Conservation (phyloP, 2,329 filamentous ascomycete genomes). For the Penicillium sclerotigenum region DNA sequence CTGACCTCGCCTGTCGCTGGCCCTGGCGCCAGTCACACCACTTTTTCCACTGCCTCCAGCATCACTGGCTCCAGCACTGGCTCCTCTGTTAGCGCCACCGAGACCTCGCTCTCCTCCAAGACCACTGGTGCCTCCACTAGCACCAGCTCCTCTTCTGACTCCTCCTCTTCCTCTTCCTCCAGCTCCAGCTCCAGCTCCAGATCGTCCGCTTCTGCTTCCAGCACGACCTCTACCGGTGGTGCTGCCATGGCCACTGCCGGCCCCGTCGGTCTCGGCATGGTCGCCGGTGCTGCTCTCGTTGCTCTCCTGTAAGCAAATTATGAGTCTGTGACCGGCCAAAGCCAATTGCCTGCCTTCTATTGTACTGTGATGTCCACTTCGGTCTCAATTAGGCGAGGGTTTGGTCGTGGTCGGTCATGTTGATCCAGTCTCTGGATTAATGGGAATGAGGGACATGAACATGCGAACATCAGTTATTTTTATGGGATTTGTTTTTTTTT, state of each 20-base stretch:
- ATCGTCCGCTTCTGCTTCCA: constrained; percentile 6
- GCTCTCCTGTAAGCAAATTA: constrained; percentile 40
- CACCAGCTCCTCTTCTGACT: constrained; percentile 4
- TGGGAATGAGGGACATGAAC: constrained; percentile 21
- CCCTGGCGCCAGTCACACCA: constrained; percentile 26
- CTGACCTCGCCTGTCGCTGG: constrained; percentile 30
- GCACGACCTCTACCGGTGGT: constrained; percentile 29
- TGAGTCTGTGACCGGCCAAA: neutral
- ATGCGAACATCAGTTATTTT: constrained; percentile 15
- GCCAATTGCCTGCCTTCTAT: neutral
- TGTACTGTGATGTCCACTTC: neutral
- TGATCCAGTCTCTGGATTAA: neutral
- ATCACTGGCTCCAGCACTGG: constrained; percentile 18
- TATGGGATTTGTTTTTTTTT: neutral
- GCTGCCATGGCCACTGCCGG: constrained; percentile 38
- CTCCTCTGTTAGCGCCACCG: constrained; percentile 11
- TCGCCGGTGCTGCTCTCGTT: constrained; percentile 44
- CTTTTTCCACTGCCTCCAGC: constrained; percentile 18
- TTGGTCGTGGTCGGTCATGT: neutral
- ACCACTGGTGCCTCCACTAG: constrained; percentile 16
- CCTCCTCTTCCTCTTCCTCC: neutral
- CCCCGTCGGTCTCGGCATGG: constrained; percentile 36
- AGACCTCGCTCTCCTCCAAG: constrained; percentile 19
- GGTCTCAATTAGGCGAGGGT: neutral
- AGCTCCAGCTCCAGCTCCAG: constrained; percentile 6